These are phyloP conservation scores for Tremella fuciformis DNA, from an alignment of 768 basidiomycete genomes.

Conservation along the genomic window DNA sequence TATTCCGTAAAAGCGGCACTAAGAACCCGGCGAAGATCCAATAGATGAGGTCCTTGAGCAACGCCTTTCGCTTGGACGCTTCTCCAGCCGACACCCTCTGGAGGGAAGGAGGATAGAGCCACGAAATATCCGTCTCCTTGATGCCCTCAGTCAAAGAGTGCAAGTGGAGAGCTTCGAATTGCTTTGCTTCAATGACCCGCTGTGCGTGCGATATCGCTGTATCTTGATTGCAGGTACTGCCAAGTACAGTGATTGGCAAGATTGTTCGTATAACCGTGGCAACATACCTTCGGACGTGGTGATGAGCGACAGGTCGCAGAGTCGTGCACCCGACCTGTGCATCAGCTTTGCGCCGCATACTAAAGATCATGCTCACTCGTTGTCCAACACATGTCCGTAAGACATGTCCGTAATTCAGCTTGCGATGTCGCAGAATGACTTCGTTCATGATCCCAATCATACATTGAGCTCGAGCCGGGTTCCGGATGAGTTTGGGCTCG, in stretches of 20 bases:
- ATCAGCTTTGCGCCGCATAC: too few species aligned
- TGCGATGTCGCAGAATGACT: background rate
- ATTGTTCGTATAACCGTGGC: conserved; percentile 14
- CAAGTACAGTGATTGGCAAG: conserved; percentile 37
- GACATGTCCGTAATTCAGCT: background rate
- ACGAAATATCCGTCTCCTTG: conserved; percentile 69
- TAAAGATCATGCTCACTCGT: too few species aligned
- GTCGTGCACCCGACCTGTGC: too few species aligned
- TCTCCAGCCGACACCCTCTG: conserved; percentile 62
- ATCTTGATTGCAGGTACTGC: conserved; percentile 27
- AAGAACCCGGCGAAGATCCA: conserved; percentile 93
- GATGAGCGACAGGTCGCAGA: background rate
- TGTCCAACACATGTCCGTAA: too few species aligned
- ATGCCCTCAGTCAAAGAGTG: conserved; percentile 76
- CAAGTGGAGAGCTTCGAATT: conserved; percentile 76
- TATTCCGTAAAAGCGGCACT: conserved; percentile 70
- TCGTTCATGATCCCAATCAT: conserved; percentile 29
- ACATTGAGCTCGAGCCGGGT: conserved; percentile 4
- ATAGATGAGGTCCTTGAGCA: conserved; percentile 82
- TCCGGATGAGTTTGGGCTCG: conserved; percentile 12
- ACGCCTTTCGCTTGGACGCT: conserved; percentile 68
- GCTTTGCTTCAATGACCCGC: conserved; percentile 67
- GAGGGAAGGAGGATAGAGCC: conserved; percentile 57
- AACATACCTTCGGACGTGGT: conserved; percentile 25
- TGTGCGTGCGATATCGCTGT: conserved; percentile 61